phyloP scores from a whole-genome alignment of 352 stramenopile species.

The Globisporangium paddicum region DNA sequence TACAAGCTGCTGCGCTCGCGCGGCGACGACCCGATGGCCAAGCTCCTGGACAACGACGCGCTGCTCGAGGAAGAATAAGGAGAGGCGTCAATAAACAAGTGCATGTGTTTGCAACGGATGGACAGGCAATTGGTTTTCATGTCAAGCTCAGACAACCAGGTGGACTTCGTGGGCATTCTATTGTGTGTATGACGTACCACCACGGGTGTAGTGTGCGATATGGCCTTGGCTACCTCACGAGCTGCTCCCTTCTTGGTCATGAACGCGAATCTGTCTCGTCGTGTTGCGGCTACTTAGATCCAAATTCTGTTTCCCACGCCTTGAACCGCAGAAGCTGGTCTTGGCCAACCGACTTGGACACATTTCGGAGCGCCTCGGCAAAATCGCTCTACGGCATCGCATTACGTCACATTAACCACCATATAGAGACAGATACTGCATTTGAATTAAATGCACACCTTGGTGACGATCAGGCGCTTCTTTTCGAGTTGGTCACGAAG shows the following conservation, averaged over 20 bases:
- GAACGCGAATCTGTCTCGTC: not conserved
- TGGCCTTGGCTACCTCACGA: too few species aligned
- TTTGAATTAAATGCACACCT: conserved; percentile 18
- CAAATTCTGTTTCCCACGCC: conserved; percentile 47
- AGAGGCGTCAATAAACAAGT: not conserved
- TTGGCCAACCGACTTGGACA: conserved; percentile 47
- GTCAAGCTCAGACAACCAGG: too few species aligned
- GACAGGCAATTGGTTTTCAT: too few species aligned
- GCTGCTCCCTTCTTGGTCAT: too few species aligned
- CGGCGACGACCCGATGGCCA: conserved; percentile 93
- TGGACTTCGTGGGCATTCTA: too few species aligned
- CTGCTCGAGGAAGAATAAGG: conserved; percentile 26
- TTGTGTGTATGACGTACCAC: too few species aligned
- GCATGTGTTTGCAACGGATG: too few species aligned
- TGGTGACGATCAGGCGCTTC: conserved; percentile 57
- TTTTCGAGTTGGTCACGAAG: conserved; percentile 37
- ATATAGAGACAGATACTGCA: not conserved
- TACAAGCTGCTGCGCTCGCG: conserved; percentile 90
- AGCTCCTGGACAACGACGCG: conserved; percentile 61
- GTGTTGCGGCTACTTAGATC: conserved; percentile 19
- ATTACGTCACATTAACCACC: not conserved
- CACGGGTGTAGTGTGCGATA: too few species aligned
- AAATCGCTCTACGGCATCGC: conserved; percentile 18
- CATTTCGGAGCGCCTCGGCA: conserved; percentile 31
- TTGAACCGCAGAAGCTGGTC: conserved; percentile 39